phyloP scores from a whole-genome alignment of 345 rosid species.

The Alliaria petiolata region DNA sequence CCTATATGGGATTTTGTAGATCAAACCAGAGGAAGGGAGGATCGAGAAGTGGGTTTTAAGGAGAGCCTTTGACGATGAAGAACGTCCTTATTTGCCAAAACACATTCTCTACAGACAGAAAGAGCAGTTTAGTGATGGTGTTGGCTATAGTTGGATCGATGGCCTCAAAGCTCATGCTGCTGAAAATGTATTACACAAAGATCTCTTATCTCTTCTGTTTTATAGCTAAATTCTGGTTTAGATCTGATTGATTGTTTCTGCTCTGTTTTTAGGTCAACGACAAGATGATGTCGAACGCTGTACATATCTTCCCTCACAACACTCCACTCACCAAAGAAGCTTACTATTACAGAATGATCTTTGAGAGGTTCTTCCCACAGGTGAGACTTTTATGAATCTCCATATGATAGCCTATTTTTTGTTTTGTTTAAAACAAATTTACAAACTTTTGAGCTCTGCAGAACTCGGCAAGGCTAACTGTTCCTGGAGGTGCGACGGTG shows the following conservation, averaged over 20 bases:
- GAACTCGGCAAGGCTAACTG: slow-evolving; percentile 83
- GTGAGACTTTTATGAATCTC: not conserved
- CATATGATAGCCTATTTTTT: no score
- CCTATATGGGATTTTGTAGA: slow-evolving; percentile 33
- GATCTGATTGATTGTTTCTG: not conserved
- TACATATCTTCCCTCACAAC: slow-evolving; percentile 67
- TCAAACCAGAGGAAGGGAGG: slow-evolving; percentile 57
- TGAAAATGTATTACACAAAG: slow-evolving; percentile 41
- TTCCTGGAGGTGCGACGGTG: slow-evolving; percentile 85
- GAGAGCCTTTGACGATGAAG: slow-evolving; percentile 83
- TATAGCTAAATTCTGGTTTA: not conserved
- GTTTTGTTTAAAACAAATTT: not conserved
- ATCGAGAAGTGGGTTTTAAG: slow-evolving; percentile 89
- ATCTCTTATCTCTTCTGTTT: not conserved
- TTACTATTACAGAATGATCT: slow-evolving; percentile 82
- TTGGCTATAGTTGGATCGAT: slow-evolving; percentile 97
- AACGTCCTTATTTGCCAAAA: slow-evolving; percentile 86
- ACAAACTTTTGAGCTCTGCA: slow-evolving; percentile 5
- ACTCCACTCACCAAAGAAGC: slow-evolving; percentile 88
- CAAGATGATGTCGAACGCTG: slow-evolving; percentile 79
- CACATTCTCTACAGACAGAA: slow-evolving; percentile 94
- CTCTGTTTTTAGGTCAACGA: slow-evolving; percentile 54
- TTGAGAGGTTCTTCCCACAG: slow-evolving; percentile 95
- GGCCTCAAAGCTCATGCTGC: slow-evolving; percentile 88
- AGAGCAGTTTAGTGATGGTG: slow-evolving; percentile 97